Evolutionary conservation across 139 green algal genomes (phyloP).

Genomic region (Dunaliella primolecta): DNA sequence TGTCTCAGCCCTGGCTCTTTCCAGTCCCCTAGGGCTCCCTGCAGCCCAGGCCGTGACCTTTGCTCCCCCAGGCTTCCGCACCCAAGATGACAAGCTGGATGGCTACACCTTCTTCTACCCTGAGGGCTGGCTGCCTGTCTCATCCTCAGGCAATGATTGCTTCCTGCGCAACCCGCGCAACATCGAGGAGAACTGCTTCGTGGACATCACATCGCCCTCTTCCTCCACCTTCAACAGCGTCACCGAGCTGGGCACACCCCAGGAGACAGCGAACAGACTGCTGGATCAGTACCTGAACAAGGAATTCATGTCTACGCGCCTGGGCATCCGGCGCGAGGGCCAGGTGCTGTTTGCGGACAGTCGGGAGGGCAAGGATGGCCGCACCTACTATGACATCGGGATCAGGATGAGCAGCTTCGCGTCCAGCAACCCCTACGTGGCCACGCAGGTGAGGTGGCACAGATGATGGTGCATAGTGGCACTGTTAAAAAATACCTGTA

Average conservation of each 20-base stretch:
- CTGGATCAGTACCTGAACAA: conserved; percentile 77
- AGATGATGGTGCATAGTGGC: no score
- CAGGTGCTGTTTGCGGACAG: conserved; percentile 25
- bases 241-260: conserved; percentile 74
- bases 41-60: conserved; percentile 23
- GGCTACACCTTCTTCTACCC: conserved; percentile 84
- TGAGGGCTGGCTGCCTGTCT: conserved; percentile 45
- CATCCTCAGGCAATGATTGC: conserved; percentile 82
- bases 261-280: conserved; percentile 63
- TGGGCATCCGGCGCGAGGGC: conserved; percentile 62
- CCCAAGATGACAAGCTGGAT: conserved; percentile 76
- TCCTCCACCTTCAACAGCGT: conserved; percentile 65
- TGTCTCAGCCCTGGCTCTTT: background rate
- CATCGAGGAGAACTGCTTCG: conserved; percentile 89
- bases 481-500: no score
- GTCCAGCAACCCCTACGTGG: conserved; percentile 73
- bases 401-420: conserved; percentile 71
- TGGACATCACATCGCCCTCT: conserved; percentile 87
- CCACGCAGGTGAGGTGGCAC: conserved; percentile 40
- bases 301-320: conserved; percentile 95
- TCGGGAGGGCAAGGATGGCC: conserved; percentile 30
- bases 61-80: conserved; percentile 49
- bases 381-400: conserved; percentile 45
- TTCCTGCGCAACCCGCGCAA: conserved; percentile 83
- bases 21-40: background rate